Evolutionary conservation across 441 rosid genomes (phyloP).

Genomic region (Theobroma grandiflorum): DNA sequence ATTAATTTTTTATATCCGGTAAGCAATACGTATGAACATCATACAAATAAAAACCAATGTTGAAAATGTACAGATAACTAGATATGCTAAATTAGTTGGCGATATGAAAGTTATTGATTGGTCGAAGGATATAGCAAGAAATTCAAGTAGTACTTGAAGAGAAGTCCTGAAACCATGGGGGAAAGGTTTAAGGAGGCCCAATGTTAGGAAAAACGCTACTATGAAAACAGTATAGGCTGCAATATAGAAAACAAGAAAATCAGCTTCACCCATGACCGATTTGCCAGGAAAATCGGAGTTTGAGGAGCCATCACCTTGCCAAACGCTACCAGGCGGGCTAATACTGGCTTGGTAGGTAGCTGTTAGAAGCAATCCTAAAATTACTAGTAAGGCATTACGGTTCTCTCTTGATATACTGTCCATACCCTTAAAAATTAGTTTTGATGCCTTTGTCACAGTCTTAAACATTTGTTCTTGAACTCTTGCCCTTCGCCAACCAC

Average conservation of each 20-base stretch:
- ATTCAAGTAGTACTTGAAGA: not conserved
- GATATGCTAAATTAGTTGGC: not conserved
- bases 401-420: no score
- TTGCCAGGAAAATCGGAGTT: no score
- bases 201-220: not conserved
- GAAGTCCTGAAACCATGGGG: not conserved
- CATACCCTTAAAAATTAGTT: no score
- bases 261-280: not conserved
- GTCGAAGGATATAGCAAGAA: no score
- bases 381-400: no score
- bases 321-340: no score
- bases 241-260: not conserved
- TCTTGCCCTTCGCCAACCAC: not conserved
- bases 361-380: no score
- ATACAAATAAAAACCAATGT: not conserved
- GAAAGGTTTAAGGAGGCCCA: not conserved
- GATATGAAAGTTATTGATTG: not conserved
- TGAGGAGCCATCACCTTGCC: conserved; percentile 23
- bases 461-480: no score
- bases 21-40: not conserved
- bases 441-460: no score
- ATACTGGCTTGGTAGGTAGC: no score
- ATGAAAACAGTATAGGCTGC: not conserved
- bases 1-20: no score
- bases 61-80: no score